Conservation (phyloP, 495 filamentous ascomycete genomes). For the Viridothelium virens region DNA sequence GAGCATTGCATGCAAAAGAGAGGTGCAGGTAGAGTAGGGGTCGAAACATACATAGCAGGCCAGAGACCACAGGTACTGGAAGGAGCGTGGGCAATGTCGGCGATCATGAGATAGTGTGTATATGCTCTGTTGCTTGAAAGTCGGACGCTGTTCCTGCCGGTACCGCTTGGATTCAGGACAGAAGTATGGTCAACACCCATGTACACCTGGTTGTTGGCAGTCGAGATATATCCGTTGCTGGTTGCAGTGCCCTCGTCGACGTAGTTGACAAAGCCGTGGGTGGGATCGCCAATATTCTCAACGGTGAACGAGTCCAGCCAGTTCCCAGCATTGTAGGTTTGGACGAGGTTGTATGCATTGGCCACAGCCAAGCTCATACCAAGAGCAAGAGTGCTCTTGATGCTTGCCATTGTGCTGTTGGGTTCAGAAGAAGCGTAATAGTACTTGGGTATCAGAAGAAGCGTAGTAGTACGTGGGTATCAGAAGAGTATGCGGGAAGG, state of each 20-base stretch:
- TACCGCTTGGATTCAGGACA: conserved; percentile 21
- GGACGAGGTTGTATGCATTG: not conserved
- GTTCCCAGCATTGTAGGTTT: conserved; percentile 1
- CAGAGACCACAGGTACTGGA: conserved; percentile 30
- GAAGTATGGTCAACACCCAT: conserved; percentile 31
- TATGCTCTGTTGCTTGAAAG: conserved; percentile 29
- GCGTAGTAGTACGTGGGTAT: not conserved
- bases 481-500: not conserved
- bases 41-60: conserved; percentile 41
- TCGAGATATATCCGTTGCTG: conserved; percentile 25
- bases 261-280: conserved; percentile 32
- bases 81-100: conserved; percentile 36
- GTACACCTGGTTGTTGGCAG: conserved; percentile 18
- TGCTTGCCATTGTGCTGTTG: conserved; percentile 1
- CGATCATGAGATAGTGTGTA: conserved; percentile 33
- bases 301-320: not conserved
- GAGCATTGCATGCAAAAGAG: not conserved
- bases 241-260: conserved; percentile 23
- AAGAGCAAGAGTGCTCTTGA: not conserved
- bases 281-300: conserved; percentile 25
- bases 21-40: conserved; percentile 39
- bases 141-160: conserved; percentile 32
- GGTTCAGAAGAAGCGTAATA: not conserved
- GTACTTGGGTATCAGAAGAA: not conserved
- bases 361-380: conserved; percentile 5